Evolutionary conservation across 2,329 filamentous ascomycete genomes (phyloP), one percentile per base, ranked within the genome.

Genomic region (Penicillium rolfsii): DNA sequence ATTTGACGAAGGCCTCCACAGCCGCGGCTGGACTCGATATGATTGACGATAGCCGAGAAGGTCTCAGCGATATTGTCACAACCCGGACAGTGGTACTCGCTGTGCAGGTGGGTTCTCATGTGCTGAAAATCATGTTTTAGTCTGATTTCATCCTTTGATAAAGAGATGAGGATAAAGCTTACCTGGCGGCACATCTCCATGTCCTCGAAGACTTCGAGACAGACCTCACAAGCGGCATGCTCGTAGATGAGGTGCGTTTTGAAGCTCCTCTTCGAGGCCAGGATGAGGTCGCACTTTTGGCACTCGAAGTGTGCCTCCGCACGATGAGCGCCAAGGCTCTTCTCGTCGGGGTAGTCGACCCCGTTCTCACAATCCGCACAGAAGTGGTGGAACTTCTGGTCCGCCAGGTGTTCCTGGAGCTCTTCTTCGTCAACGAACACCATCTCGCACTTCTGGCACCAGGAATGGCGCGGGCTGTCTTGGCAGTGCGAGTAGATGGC

Each of bases 401-500:
- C 43, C 22, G 2, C 8, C 14, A 14, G 12, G 26, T 46, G 43
- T 28, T 46, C 43, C 43, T 4, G 1, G 43, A 43, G 40, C 8
- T 43, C 40, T 1, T 4, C 9, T 19, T 43, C 19, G 9, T 43
- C 40, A 2, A 5, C 19, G 19, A 43, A 43, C 26, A 46, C 14
- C 43, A 46, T 16, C 43, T 46, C 24, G 22, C 43, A 46, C 5
- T 24, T 14, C 26, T 26, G 43, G 43, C 43, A 46, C 43, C 43
- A 46, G 3, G 43, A 7, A 9, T 46, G 43, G 26, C n/a, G 43
- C 12, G 4, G 9, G 43, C 24, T 19, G 9, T 22, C 6, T 28
- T 46, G 43, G 26, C 43, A 46, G 14, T 46, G 43, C 43, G 43
- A 46, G 24, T 28, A 46, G 43, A 46, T 46, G 43, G 43, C 43